phyloP scores from a whole-genome alignment of 768 basidiomycete species.

The Phlebiopsis gigantea region DNA sequence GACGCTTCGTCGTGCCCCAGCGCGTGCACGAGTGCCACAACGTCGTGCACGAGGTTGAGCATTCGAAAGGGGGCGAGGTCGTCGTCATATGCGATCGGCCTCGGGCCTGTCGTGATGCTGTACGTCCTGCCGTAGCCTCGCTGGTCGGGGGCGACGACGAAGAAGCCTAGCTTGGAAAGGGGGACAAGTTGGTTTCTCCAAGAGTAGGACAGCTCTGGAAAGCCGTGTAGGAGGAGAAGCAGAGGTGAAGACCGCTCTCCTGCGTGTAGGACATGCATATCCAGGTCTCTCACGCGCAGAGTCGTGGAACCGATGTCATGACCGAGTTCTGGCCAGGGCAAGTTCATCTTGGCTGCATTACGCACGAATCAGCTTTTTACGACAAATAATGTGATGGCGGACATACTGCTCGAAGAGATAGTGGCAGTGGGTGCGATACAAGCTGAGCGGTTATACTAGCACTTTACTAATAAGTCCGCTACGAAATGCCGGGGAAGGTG shows the following conservation, averaged over 20 bases:
- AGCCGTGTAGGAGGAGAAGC: slow-evolving; percentile 57
- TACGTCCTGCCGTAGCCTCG: slow-evolving; percentile 45
- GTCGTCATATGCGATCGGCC: slow-evolving; percentile 36
- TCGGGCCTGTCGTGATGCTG: slow-evolving; percentile 11
- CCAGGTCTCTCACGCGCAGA: slow-evolving; percentile 41
- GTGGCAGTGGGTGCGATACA: too few relatives aligned
- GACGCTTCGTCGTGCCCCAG: slow-evolving; percentile 43
- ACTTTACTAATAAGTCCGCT: too few relatives aligned
- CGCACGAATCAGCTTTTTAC: not conserved
- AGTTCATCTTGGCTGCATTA: not conserved
- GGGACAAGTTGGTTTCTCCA: slow-evolving; percentile 57
- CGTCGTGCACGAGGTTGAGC: slow-evolving; percentile 46
- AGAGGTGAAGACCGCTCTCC: slow-evolving; percentile 31
- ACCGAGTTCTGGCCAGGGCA: slow-evolving; percentile 14
- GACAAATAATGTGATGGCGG: not conserved
- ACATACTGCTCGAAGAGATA: too few relatives aligned
- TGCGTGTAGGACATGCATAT: slow-evolving; percentile 49
- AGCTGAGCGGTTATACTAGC: too few relatives aligned
- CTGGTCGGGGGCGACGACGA: slow-evolving; percentile 60
- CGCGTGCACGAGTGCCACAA: slow-evolving; percentile 44
- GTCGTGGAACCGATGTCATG: slow-evolving; percentile 33
- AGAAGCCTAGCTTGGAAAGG: slow-evolving; percentile 45
- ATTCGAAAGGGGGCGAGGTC: slow-evolving; percentile 45
- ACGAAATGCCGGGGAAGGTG: too few relatives aligned
- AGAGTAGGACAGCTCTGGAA: slow-evolving; percentile 62